Base-by-base conservation (phyloP, 306 rosid genomes). In the Inga oerstediana region DNA sequence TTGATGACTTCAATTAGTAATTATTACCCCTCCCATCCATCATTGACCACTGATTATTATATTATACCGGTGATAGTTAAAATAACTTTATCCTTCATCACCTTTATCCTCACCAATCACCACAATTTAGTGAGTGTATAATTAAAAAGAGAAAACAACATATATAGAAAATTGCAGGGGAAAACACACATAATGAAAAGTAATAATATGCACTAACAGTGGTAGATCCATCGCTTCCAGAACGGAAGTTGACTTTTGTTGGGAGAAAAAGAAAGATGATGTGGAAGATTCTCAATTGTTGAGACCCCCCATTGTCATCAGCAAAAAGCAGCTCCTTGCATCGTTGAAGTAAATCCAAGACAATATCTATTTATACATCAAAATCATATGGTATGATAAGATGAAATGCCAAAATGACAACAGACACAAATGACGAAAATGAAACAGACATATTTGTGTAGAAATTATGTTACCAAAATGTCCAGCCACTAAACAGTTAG, bases 291-390 rank as follows among this genome's bases (percentile, higher is more conserved):
- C 7, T 37, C 1, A 16, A 35, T 37, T 3, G 43, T 17, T 68
- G 73, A 9, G 0, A 1, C 0, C 46, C 9, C 9, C 0, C 5
- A 0, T 0, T 0, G 19, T 41, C 34, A 4, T 0, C 0, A 1
- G 35, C 52, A 10, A 70, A 70, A 43, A 70, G 52, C 10, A 70
- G 30, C 19, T 43, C 34, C 24, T 4, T 2, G 34, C 34, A 41
- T 70, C 10, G 9, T 4, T 10, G 52, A n/a, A 43, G 52, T 13
- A 70, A 39, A 43, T 70, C 10, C 17, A 70, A 12, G 13, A 3
- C 52, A 70, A 70, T 10, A 43, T n/a, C 75, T 70, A 4, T 10
- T 56, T 20, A 56, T 56, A 5, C 41, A 37, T 37, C 41, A 37
- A 4, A 37, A 37, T 37, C 41, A 37, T 37, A 37, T 32, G 2